Percentiles rank a stretch among this genome's conserved stretches.
These are phyloP conservation scores for Pythium phragmitis DNA, from an alignment of 352 stramenopile genomes.

Conservation along the genomic window DNA sequence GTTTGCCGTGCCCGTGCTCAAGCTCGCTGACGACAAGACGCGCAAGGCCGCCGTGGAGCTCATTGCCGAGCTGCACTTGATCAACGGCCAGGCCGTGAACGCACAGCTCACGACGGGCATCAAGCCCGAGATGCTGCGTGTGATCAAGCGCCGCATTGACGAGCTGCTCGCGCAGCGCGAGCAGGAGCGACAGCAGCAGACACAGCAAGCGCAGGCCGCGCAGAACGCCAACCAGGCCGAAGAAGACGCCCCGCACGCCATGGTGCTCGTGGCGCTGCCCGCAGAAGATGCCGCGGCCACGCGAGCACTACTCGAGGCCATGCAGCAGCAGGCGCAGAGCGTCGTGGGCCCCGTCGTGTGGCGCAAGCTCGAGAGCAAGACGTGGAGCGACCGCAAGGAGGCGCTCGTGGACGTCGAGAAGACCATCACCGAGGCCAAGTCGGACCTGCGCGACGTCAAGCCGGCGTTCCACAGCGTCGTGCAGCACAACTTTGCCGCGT, in stretches of 20 bases:
- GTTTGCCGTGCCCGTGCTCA: constrained; percentile 68
- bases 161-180: constrained; percentile 49
- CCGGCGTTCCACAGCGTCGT: constrained; percentile 55
- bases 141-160: constrained; percentile 74
- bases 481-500: constrained; percentile 66
- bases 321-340: constrained; percentile 37
- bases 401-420: constrained; percentile 76
- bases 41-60: constrained; percentile 67
- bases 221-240: constrained; percentile 49
- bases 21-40: constrained; percentile 79
- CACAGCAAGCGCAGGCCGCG: constrained; percentile 18
- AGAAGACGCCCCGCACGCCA: constrained; percentile 24
- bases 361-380: constrained; percentile 81
- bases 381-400: constrained; percentile 82
- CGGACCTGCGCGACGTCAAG: constrained; percentile 64
- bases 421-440: constrained; percentile 64
- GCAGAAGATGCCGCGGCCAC: constrained; percentile 54
- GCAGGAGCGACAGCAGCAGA: constrained; percentile 32
- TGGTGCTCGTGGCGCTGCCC: constrained; percentile 39
- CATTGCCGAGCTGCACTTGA: constrained; percentile 56
- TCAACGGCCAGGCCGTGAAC: constrained; percentile 37
- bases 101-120: constrained; percentile 37
- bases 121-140: constrained; percentile 77
- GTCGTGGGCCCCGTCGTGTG: constrained; percentile 65
- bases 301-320: constrained; percentile 41